Conservation (phyloP, 108 stramenopile genomes). For the Conticribra guillardii region DNA sequence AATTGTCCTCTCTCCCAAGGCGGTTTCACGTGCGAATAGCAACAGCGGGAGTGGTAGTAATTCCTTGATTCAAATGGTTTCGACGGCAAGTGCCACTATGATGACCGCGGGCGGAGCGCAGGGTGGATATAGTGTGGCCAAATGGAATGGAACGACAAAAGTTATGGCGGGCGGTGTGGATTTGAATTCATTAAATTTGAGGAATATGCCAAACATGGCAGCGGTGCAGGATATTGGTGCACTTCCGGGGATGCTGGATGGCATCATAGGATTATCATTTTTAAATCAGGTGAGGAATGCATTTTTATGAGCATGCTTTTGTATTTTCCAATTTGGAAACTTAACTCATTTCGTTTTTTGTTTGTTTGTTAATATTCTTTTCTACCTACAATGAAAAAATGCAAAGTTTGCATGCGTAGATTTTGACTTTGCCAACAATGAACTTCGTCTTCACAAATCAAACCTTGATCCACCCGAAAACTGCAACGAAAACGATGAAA, state of each 20-base stretch:
- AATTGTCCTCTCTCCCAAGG: slow-evolving; percentile 63
- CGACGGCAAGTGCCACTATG: slow-evolving; percentile 56
- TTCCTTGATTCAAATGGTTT: slow-evolving; percentile 20
- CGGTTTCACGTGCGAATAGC: slow-evolving; percentile 46
- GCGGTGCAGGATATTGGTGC: slow-evolving; percentile 81
- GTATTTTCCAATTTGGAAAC: too few relatives aligned
- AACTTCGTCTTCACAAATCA: slow-evolving; percentile 46
- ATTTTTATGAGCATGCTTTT: too few relatives aligned
- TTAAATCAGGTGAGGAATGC: slow-evolving; percentile 42
- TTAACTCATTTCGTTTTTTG: too few relatives aligned
- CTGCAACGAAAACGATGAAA: slow-evolving; percentile 5
- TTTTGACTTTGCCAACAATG: slow-evolving; percentile 58
- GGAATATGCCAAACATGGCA: slow-evolving; percentile 41
- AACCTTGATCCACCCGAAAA: slow-evolving; percentile 8
- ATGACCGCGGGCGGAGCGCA: slow-evolving; percentile 66
- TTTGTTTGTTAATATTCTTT: too few relatives aligned
- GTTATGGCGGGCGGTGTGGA: slow-evolving; percentile 46
- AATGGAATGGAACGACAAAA: slow-evolving; percentile 38
- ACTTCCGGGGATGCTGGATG: slow-evolving; percentile 69
- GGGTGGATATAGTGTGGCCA: slow-evolving; percentile 53
- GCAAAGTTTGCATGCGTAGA: slow-evolving; percentile 64
- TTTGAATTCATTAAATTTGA: neutral
- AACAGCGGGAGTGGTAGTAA: neutral
- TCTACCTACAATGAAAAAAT: too few relatives aligned
- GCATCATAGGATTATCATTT: slow-evolving; percentile 83